Conservation (phyloP, 495 filamentous ascomycete genomes). For the Lineolata rhizophorae region DNA sequence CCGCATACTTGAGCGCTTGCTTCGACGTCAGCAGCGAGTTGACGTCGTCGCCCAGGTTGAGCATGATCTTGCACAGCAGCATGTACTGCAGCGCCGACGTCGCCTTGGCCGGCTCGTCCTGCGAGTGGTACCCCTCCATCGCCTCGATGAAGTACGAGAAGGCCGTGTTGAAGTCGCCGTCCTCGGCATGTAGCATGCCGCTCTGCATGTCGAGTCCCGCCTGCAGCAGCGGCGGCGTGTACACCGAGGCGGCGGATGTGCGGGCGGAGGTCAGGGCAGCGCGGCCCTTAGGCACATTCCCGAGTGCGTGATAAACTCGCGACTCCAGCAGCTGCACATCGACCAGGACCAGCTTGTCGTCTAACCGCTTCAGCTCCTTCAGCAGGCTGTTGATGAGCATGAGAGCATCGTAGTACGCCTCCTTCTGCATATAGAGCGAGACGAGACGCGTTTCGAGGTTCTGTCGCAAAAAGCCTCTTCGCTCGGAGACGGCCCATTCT, state of each 20-base stretch:
- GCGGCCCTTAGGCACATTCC: constrained; percentile 88
- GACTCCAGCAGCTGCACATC: constrained; percentile 97
- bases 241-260: constrained; percentile 87
- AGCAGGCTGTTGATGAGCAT: constrained; percentile 90
- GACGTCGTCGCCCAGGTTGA: constrained; percentile 90
- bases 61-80: constrained; percentile 98
- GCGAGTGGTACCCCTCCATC: constrained; percentile 83
- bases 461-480: constrained; percentile 86
- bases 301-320: constrained; percentile 88
- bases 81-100: constrained; percentile 95
- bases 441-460: constrained; percentile 94
- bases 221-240: constrained; percentile 86
- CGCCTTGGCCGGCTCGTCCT: constrained; percentile 68
- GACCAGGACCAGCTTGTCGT: constrained; percentile 97
- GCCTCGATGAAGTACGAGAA: constrained; percentile 99
- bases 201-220: constrained; percentile 97
- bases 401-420: constrained; percentile 88
- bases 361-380: constrained; percentile 85
- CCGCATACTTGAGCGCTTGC: constrained; percentile 87
- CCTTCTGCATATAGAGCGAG: constrained; percentile 81
- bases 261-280: constrained; percentile 85
- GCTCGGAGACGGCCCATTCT: constrained; percentile 91
- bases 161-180: constrained; percentile 95
- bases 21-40: constrained; percentile 80
- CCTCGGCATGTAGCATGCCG: constrained; percentile 93